Evolutionary conservation across 352 stramenopile species (phyloP), one percentile per base, ranked within the genome.

Genomic region (Aphanomyces euteiches): DNA sequence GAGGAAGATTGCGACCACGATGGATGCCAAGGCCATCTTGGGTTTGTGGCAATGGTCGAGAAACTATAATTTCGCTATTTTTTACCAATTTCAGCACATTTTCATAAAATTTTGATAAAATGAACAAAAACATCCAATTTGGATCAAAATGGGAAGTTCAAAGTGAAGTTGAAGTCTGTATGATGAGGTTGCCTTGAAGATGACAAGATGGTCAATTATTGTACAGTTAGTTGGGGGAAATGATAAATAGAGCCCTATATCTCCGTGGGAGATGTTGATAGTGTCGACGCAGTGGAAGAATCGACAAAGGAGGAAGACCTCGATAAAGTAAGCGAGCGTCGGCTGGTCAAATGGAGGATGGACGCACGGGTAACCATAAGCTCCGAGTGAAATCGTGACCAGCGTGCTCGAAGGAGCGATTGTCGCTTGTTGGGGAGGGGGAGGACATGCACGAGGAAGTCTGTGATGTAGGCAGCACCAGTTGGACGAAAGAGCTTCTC

Each of bases 371-470:
- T 87, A 13, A 77, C 71, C 39, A 67, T 54, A 45, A 94, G 71
- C 37, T 85, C 82, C 38, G 79, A 65, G 17, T 87, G 80, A n/a
- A 94, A 72, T 21, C 83, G 82, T 5, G 83, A 78, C 86, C 86
- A 94, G 1, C 84, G 82, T 28, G 81, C 80, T 1, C 81, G 73
- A 8, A 88, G 66, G 50, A 94, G 66, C 48, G 91, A 77, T 53
- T 89, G 83, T 8, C 87, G 78, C 13, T 93, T 73, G 7, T 80
- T 75, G 53, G 81, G 68, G 56, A 92, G 83, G 0, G 87, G 87
- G 36, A 95, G 75, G 21, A 95, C 84, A 56, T 93, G 78, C 39
- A 93, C 77, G 59, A 95, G 56, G 65, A 95, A 92, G 69, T 95
- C 87, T 15, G 92, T 83, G 19, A 95, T 78, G 63, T 93, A 95